These are phyloP conservation scores for Paecilomyces sp. DNA, from an alignment of 2,329 filamentous ascomycete species.

Conservation along the genomic window DNA sequence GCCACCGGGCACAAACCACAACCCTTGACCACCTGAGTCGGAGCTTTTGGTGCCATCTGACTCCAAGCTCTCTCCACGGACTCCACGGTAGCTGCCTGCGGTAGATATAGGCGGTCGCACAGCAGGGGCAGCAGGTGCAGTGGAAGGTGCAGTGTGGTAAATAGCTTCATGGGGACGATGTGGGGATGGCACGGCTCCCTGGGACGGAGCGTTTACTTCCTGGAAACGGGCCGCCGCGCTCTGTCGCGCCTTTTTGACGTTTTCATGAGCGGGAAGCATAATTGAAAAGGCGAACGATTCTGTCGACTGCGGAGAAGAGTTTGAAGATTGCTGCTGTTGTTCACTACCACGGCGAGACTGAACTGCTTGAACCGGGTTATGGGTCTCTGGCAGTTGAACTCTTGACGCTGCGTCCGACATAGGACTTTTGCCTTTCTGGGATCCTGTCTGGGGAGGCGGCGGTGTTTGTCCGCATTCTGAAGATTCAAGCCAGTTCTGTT, in stretches of 20 bases:
- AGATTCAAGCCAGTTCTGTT: background rate
- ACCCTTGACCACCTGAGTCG: constrained; percentile 6
- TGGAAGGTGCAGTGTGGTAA: background rate
- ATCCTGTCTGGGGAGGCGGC: background rate
- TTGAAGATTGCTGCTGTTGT: background rate
- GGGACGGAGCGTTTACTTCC: background rate
- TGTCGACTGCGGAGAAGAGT: background rate
- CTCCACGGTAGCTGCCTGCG: background rate
- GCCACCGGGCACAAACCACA: constrained; percentile 11
- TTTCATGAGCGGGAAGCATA: background rate
- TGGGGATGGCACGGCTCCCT: background rate
- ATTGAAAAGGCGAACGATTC: background rate
- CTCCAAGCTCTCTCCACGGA: constrained; percentile 6
- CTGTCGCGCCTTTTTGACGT: background rate
- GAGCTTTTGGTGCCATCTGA: constrained; percentile 7
- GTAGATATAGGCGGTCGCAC: constrained; percentile 1
- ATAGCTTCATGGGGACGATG: background rate
- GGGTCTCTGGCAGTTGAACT: background rate
- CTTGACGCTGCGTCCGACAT: background rate
- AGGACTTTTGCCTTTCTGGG: background rate
- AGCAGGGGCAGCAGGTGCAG: background rate
- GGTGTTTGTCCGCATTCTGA: background rate
- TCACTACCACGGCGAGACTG: background rate
- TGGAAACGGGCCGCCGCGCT: background rate
- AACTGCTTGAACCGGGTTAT: background rate